phyloP scores from a whole-genome alignment of 2,329 filamentous ascomycete genomes.

The Verticillium longisporum region DNA sequence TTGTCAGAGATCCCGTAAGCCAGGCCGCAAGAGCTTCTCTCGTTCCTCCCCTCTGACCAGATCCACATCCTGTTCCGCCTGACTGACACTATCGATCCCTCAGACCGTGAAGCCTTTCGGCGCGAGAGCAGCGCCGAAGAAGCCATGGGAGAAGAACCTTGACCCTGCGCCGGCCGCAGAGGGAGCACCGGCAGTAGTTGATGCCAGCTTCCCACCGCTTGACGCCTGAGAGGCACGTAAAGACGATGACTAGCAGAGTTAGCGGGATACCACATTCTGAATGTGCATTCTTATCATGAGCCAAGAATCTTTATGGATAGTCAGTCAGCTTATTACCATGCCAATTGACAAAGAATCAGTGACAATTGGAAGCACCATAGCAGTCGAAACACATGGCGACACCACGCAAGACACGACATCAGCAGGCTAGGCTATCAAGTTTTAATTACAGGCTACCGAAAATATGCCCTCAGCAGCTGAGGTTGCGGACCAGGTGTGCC shows the following conservation, averaged over 20 bases:
- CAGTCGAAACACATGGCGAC: not conserved
- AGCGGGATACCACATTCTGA: not conserved
- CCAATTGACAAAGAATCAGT: too few species aligned
- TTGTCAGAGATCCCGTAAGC: slow-evolving; percentile 64
- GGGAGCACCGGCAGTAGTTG: slow-evolving; percentile 6
- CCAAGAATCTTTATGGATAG: not conserved
- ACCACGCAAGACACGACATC: not conserved
- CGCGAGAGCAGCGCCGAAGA: slow-evolving; percentile 38
- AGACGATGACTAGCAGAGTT: not conserved
- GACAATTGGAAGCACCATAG: too few species aligned
- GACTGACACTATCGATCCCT: not conserved
- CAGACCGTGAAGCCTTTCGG: slow-evolving; percentile 43
- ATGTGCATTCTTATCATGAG: not conserved
- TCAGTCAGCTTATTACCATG: too few species aligned
- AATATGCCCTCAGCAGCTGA: slow-evolving; percentile 7
- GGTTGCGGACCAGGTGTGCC: not conserved
- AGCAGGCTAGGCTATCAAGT: slow-evolving; percentile 5
- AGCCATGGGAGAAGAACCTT: slow-evolving; percentile 72
- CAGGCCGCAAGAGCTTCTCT: not conserved
- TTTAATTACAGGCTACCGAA: slow-evolving; percentile 8
- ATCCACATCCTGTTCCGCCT: too few species aligned
- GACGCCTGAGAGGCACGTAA: slow-evolving; percentile 1
- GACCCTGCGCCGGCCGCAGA: not conserved
- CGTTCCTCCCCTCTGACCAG: too few species aligned
- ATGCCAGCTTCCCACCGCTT: slow-evolving; percentile 26